Conservation (phyloP, 441 rosid species). For the Melastoma candidum region DNA sequence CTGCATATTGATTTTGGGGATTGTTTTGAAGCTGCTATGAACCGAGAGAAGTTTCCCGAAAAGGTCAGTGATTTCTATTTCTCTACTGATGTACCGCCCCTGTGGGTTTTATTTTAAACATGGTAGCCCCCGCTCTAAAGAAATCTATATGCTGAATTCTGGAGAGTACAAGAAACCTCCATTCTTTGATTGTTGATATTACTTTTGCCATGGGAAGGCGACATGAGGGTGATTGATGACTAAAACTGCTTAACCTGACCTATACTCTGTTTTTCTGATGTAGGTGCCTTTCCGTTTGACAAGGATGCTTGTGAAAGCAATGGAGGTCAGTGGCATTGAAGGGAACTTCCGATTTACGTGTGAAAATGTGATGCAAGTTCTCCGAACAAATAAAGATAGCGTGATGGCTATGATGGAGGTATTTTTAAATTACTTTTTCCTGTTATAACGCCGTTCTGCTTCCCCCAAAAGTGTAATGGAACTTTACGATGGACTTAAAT, state of each 20-base stretch:
- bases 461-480: too few species aligned
- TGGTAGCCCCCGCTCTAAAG: not conserved
- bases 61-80: constrained; percentile 35
- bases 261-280: constrained; percentile 3
- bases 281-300: constrained; percentile 99
- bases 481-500: too few species aligned
- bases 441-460: not conserved
- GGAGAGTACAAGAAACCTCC: not conserved
- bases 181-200: not conserved
- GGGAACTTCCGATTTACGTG: constrained; percentile 98
- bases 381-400: constrained; percentile 83
- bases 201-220: not conserved
- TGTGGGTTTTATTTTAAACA: too few species aligned
- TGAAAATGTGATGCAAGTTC: constrained; percentile 99
- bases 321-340: constrained; percentile 99
- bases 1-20: constrained; percentile 99
- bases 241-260: not conserved
- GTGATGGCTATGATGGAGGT: constrained; percentile 99
- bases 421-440: constrained; percentile 4
- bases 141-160: not conserved
- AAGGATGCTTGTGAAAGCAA: constrained; percentile 99
- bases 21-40: constrained; percentile 99
- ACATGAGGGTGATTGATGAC: not conserved
- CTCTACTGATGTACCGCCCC: too few species aligned
- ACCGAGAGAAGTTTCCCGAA: constrained; percentile 97